Evolutionary conservation across 148 eudicot species (phyloP).

Genomic region (Amaranthus hypochondriacus): DNA sequence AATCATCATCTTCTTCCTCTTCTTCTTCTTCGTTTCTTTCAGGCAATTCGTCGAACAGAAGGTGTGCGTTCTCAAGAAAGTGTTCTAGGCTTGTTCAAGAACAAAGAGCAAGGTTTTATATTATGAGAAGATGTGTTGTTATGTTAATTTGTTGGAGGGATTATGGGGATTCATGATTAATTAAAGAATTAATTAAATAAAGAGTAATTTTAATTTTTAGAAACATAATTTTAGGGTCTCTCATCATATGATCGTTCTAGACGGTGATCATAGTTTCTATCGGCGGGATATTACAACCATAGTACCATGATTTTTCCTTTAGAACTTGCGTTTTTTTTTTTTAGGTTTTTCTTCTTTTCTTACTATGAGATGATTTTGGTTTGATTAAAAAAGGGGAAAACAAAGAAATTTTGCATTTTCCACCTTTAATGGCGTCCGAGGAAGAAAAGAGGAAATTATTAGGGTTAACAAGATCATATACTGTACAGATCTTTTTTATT

Average conservation of each 20-base stretch:
- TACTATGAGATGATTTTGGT: slow-evolving; percentile 19
- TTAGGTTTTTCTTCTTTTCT: slow-evolving; percentile 11
- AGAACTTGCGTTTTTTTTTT: not conserved
- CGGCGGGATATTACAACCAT: too few relatives aligned
- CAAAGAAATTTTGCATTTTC: not conserved
- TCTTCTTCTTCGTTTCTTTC: slow-evolving; percentile 34
- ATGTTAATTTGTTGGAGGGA: slow-evolving; percentile 88
- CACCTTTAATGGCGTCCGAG: slow-evolving; percentile 36
- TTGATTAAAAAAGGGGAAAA: too few relatives aligned
- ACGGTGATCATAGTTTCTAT: too few relatives aligned
- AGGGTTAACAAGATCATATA: slow-evolving; percentile 10
- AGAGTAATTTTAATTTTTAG: not conserved
- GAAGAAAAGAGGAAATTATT: slow-evolving; percentile 27
- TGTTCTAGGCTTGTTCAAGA: slow-evolving; percentile 70
- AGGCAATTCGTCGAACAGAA: slow-evolving; percentile 38
- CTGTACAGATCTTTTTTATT: slow-evolving; percentile 16
- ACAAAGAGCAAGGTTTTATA: slow-evolving; percentile 82
- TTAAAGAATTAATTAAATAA: not conserved
- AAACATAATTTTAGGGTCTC: not conserved
- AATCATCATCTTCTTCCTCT: not conserved
- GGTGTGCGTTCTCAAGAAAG: slow-evolving; percentile 63
- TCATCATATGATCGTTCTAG: too few relatives aligned
- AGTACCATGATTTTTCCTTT: too few relatives aligned
- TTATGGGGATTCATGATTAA: slow-evolving; percentile 49
- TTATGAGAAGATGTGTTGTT: slow-evolving; percentile 73